Evolutionary conservation across 805 yeast species (phyloP), one percentile per base, ranked within the genome.

Genomic region (Candida caryicola): DNA sequence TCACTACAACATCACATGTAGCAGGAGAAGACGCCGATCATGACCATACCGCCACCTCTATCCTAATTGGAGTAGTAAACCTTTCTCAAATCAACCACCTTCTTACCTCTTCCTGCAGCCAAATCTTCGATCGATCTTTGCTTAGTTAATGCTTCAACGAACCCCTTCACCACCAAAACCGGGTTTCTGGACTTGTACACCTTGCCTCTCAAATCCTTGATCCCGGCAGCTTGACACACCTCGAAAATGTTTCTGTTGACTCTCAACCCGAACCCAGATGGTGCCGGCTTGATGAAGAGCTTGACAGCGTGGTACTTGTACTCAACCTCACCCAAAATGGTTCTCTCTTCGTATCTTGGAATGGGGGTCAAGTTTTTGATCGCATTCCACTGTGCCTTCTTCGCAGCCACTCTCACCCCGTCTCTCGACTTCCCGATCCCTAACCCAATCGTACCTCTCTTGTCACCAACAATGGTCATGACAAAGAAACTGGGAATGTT

Each of bases 341-440:
- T 93, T 68, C 99, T 78, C 52, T 88, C 76, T 64, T 93, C 97
- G 57, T 84, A 82, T 51, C 96, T 77, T 40, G 95, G 95, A 37
- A 93, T 76, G 50, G 80, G 79, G 29, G 76, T 74, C 57, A 93
- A 70, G 60, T 88, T 87, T 62, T 88, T 86, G 38, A 90, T 84
- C 1, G 98, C 97, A 55, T 85, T 83, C 95, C 95, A 86, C 61
- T 82, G 88, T 4, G 98, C 96, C 58, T 87, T 85, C 29, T 76
- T 67, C 23, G 82, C 74, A 2, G 98, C 96, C 38, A 76, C 74
- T 36, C 83, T 68, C 66, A 83, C 76, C 43, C 83, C 87, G 39
- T 77, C 81, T 49, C 88, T 73, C 44, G 93, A 91, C 57, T 86
- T 87, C 45, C 98, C 99, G 62, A 89, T 95, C 34, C 98, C 99